These are phyloP conservation scores for Lithospermum erythrorhizon DNA, from an alignment of 257 asterid genomes.

Conservation along the genomic window DNA sequence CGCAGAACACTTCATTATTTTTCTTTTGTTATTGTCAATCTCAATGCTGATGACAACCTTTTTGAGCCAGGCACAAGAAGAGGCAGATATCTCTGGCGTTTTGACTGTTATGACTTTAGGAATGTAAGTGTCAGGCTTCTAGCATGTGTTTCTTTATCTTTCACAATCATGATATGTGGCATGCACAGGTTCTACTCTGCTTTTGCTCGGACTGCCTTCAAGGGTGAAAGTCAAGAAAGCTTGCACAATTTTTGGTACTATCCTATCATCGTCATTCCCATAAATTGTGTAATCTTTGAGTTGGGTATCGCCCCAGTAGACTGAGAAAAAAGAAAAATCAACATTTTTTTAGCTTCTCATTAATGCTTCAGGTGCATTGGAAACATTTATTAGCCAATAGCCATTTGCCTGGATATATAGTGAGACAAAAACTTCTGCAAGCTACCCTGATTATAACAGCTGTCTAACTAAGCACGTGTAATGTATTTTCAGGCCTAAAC, in stretches of 20 bases:
- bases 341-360: too few relatives aligned
- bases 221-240: constrained; percentile 90
- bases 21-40: background rate
- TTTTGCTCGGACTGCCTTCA: constrained; percentile 87
- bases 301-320: too few relatives aligned
- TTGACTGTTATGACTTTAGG: constrained; percentile 96
- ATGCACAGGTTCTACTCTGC: constrained; percentile 81
- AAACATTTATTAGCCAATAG: too few relatives aligned
- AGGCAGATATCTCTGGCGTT: constrained; percentile 68
- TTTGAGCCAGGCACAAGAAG: constrained; percentile 73
- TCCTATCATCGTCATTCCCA: constrained; percentile 8
- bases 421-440: too few relatives aligned
- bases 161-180: constrained; percentile 22
- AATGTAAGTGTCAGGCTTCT: constrained; percentile 45
- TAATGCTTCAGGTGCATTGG: too few relatives aligned
- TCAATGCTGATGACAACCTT: constrained; percentile 16
- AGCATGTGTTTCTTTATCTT: constrained; percentile 16
- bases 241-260: constrained; percentile 84
- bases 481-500: too few relatives aligned
- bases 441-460: too few relatives aligned
- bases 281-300: too few relatives aligned
- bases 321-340: too few relatives aligned
- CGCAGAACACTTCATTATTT: background rate
- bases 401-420: too few relatives aligned
- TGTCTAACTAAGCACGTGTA: too few relatives aligned